Conservation (phyloP, 2,329 filamentous ascomycete species). For the Teratosphaeria destructans region DNA sequence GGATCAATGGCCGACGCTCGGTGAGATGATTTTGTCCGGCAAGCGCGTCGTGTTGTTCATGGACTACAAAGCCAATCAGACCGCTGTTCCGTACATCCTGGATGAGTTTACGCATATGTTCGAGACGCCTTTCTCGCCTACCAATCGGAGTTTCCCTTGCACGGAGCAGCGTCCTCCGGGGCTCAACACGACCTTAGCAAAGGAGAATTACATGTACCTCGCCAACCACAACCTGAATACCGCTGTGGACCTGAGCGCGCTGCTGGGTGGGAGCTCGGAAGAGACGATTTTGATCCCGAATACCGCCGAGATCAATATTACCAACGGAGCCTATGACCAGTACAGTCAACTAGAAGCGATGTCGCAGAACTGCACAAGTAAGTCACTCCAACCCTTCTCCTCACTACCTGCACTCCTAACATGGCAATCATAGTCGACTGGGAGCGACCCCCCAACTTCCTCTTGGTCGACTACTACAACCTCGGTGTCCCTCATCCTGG, state of each 20-base stretch:
- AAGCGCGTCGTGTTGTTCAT: conserved; percentile 71
- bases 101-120: conserved; percentile 83
- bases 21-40: conserved; percentile 55
- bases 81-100: conserved; percentile 67
- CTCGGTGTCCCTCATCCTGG: conserved; percentile 51
- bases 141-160: conserved; percentile 62
- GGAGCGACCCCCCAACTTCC: conserved; percentile 61
- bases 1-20: conserved; percentile 74
- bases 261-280: conserved; percentile 33
- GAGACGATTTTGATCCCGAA: conserved; percentile 60
- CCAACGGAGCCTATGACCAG: conserved; percentile 54
- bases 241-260: conserved; percentile 49
- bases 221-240: conserved; percentile 88
- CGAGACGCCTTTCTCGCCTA: conserved; percentile 80
- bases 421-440: conserved; percentile 37
- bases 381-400: conserved; percentile 10
- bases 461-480: conserved; percentile 83
- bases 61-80: conserved; percentile 76
- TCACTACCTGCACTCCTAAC: not conserved
- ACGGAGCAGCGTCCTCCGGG: conserved; percentile 64
- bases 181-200: conserved; percentile 43
- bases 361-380: conserved; percentile 51
- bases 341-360: conserved; percentile 56
- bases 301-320: conserved; percentile 56
- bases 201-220: conserved; percentile 59